Base-by-base conservation (phyloP, 169 alveolate genomes). In the Neospora caninum region DNA sequence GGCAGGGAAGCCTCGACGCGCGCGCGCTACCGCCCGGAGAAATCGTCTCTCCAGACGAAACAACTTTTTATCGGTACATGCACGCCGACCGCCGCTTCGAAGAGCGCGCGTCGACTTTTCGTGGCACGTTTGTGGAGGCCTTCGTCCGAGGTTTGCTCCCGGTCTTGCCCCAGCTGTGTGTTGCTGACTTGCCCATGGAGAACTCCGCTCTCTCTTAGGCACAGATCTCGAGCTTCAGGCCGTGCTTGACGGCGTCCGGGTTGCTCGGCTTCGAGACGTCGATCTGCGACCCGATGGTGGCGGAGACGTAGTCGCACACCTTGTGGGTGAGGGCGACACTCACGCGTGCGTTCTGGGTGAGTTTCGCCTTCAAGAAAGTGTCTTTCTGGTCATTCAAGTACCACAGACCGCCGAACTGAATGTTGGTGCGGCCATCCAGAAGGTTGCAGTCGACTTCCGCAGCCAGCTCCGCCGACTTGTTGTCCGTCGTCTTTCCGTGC, bases 351-450 rank as follows among this genome's bases (percentile, higher is more conserved):
- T 93, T 70, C n/a, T 93, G 95, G 34, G 93, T 80, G 22, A 93
- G 64, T 36, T 93, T 93, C 58, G 95, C 91, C 53, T 93, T 93
- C 38, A 93, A n/a, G 36, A 38, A 41, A 13, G 95, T 93, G 64
- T 93, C 95, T 22, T 54, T 88, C 45, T 88, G 83, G 38, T 83
- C 93, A 78, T 86, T 93, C 95, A 93, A 31, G 88, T 93, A 86
- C 95, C 95, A 93, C 91, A 93, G 36, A 36, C 95, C 95, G 9
- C 95, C 95, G 88, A 93, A 93, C 27, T 86, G 83, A 0, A 93
- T 87, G 78, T 87, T 69, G 43, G 88, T 73, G 45, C 86, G 83
- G 53, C 91, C 91, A 27, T 93, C 95, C 22, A 88, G 45, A 42
- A 93, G 42, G 91, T 43, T 93, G 93, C 78, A 88, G 41, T 93